A percentile compares a stretch with the other conserved stretches of the same genome.
Evolutionary conservation across 2,329 filamentous ascomycete species (phyloP).

Genomic region (Diaporthe humulicola): DNA sequence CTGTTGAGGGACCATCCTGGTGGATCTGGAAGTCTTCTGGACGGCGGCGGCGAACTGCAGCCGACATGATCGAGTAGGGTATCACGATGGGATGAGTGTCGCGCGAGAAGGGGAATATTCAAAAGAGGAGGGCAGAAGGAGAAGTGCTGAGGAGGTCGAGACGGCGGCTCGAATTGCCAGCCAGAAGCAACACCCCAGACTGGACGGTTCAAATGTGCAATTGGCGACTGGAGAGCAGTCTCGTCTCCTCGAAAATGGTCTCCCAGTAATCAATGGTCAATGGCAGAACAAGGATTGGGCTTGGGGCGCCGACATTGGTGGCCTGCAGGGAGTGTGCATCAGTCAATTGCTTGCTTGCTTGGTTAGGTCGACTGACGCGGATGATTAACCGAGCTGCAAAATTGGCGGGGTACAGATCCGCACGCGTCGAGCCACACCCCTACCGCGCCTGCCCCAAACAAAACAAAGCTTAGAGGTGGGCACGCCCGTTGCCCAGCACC

Average conservation of each 20-base stretch:
- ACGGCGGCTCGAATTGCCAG: background rate
- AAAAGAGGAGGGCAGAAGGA: too few relatives aligned
- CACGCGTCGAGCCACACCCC: constrained; percentile 2
- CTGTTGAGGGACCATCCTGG: constrained; percentile 61
- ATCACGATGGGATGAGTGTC: background rate
- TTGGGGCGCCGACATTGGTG: background rate
- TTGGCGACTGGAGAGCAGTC: background rate
- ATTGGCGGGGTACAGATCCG: constrained; percentile 13
- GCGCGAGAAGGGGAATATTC: background rate
- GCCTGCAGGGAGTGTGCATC: background rate
- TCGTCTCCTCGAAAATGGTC: background rate
- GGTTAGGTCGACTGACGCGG: background rate
- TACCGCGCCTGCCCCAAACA: constrained; percentile 23
- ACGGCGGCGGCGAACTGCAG: constrained; percentile 45
- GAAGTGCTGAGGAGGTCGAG: background rate
- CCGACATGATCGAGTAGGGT: constrained; percentile 41
- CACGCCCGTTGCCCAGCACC: constrained; percentile 24
- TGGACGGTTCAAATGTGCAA: background rate
- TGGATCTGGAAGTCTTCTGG: constrained; percentile 62
- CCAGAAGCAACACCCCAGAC: background rate
- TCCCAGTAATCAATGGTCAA: constrained; percentile 5
- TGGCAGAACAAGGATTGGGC: background rate
- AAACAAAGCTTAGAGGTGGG: background rate
- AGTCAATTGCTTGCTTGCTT: background rate
- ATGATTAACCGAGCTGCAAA: constrained; percentile 6